Percentiles rank a stretch among this genome's conserved stretches.
These are phyloP conservation scores for Limnomonas spitsbergensis DNA, from an alignment of 139 green algal species.

Conservation along the genomic window DNA sequence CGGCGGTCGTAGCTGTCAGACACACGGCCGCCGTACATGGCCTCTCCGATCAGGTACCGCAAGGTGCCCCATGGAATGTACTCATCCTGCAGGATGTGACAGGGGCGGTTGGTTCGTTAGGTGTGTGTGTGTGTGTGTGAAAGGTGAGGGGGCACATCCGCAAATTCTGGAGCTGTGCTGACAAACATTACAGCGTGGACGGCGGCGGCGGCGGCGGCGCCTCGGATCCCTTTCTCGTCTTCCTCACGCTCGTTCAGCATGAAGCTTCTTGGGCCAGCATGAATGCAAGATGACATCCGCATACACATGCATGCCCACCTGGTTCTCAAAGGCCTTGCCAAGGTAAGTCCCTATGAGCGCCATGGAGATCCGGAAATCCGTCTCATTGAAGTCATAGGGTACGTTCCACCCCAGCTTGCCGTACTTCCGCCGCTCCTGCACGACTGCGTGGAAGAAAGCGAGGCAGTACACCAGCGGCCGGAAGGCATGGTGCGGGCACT, in stretches of 20 bases:
- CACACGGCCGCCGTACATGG: constrained; percentile 76
- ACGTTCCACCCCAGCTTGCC: constrained; percentile 92
- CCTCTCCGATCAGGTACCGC: constrained; percentile 86
- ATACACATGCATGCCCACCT: constrained; percentile 7
- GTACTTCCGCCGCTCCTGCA: constrained; percentile 89
- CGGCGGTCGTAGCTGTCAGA: constrained; percentile 78
- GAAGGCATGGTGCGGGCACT: constrained; percentile 80
- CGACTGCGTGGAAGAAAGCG: constrained; percentile 85
- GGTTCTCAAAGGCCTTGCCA: constrained; percentile 66
- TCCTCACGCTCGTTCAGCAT: too few relatives aligned
- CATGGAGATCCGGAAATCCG: constrained; percentile 86
- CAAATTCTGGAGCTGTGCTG: too few relatives aligned
- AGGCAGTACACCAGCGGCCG: constrained; percentile 81
- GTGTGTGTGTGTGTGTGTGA: background rate
- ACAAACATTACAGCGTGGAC: too few relatives aligned
- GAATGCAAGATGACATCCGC: too few relatives aligned
- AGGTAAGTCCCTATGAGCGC: constrained; percentile 80
- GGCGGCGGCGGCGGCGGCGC: too few relatives aligned
- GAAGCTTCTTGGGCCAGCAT: too few relatives aligned
- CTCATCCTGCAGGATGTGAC: constrained; percentile 35
- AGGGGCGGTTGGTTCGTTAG: background rate
- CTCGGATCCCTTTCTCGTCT: too few relatives aligned
- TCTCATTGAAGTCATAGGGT: constrained; percentile 92
- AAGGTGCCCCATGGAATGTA: constrained; percentile 79
- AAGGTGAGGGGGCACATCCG: background rate